Evolutionary conservation across 257 asterid species (phyloP), one percentile per base, ranked within the genome.

Genomic region (Eucommia ulmoides): DNA sequence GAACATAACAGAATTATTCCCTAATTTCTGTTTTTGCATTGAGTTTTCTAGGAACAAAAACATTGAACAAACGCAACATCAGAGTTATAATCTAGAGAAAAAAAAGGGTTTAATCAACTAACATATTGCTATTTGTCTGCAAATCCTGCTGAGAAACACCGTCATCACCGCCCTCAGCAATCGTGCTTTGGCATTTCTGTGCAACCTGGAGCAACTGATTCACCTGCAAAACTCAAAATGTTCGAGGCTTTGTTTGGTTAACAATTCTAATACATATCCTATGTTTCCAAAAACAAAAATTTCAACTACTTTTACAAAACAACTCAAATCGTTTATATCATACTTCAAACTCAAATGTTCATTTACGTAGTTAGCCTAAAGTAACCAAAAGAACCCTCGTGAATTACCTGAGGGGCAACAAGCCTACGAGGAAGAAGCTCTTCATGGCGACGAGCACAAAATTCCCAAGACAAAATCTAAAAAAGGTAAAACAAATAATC

Each of bases 371-470:
- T 20, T 23, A 25, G 7, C 55, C 19, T 7, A 29, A 29, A 12
- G 38, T 29, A 5, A 29, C 7, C 38, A 29, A 19, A 47, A 66
- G 17, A 7, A n/a, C 33, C 41, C 12, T 24, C 51, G 48, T 23
- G 56, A 49, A 52, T 25, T 62, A 83, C 99, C 94, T 91, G 96
- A 9, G 97, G 99, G 11, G 94, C 91, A 65, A 91, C 86, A 67
- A 83, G 64, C 76, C 88, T 73, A 56, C 99, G 86, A 46, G 94
- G 83, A 59, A 91, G 96, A 69, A 91, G 84, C 70, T 91, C 97
- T 73, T 91, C 99, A 64, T 91, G 99, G 41, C 79, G 84, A 50
- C 94, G 82, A 0, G 93, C 97, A 67, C 99, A 91, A 53, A 91
- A 91, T 63, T 91, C 97, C 99, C 99, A 91, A 19, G 93, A 81